Evolutionary conservation across 805 yeast genomes (phyloP), one percentile per base, ranked within the genome.

Genomic region (Lipomyces orientalis): DNA sequence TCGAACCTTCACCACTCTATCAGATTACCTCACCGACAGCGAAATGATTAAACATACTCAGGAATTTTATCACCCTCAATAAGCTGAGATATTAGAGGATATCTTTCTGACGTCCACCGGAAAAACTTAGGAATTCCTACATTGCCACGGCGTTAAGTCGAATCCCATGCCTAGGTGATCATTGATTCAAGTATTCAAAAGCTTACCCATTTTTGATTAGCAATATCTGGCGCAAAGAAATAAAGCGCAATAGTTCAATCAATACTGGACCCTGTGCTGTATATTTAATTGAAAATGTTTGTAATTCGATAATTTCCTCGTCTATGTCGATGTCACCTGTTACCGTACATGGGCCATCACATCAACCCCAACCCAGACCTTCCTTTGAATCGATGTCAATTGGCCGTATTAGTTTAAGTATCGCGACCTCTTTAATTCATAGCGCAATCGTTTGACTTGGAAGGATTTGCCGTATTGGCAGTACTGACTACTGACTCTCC

Each of bases 61-160:
- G 98, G 96, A 67, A 93, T 87, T 73, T 90, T 91, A 62, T 85
- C 84, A 37, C 89, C 95, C 73, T 89, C 92, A 71, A 94, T 88
- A 75, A 88, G 82, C 79, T 93, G 97, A 10, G 96, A 89, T 72
- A 93, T 93, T 83, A 90, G 83, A 39, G 99, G 99, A 98, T 98
- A 95, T 87, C 99, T 88, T 81, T 95, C 98, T 60, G 98, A 92
- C 82, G 95, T 93, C 83, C 91, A 94, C 80, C 97, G 87, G 79
- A 92, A 95, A 78, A 94, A 95, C 77, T 95, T 95, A 65, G 99
- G 99, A 77, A 95, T 94, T 84, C 72, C 72, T 69, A n/a, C 22
- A 43, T 43, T 16, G 22, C 49, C 19, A 43, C 22, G 3, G 22
- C 22, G 49, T 43, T 16, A 43, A 22, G 7, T 9, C n/a, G 19